phyloP scores from a whole-genome alignment of 2,329 filamentous ascomycete genomes.

The Epichloe brachyelytri region DNA sequence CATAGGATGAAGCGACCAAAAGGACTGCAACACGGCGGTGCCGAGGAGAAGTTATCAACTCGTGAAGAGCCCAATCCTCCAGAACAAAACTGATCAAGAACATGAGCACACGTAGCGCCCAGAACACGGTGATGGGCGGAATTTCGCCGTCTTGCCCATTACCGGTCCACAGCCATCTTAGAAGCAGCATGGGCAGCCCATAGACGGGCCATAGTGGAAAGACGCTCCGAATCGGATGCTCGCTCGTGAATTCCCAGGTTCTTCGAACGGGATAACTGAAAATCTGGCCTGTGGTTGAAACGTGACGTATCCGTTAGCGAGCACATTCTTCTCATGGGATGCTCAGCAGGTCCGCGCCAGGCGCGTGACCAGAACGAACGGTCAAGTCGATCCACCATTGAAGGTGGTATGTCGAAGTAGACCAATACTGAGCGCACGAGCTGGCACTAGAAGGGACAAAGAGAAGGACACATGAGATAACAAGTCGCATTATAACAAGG shows the following conservation, averaged over 20 bases:
- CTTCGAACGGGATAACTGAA: slow-evolving; percentile 81
- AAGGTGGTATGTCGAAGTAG: not conserved
- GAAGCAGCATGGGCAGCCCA: slow-evolving; percentile 80
- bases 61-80: slow-evolving; percentile 94
- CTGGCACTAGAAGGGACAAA: not conserved
- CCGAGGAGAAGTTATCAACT: slow-evolving; percentile 66
- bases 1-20: slow-evolving; percentile 88
- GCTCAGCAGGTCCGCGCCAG: not conserved
- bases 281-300: slow-evolving; percentile 55
- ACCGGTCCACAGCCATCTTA: slow-evolving; percentile 87
- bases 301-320: not conserved
- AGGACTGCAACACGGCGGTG: slow-evolving; percentile 62
- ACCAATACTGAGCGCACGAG: not conserved
- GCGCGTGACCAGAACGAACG: not conserved
- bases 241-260: slow-evolving; percentile 93
- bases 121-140: slow-evolving; percentile 78
- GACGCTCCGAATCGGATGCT: slow-evolving; percentile 81
- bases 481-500: slow-evolving; percentile 7
- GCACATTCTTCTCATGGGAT: not conserved
- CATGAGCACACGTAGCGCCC: slow-evolving; percentile 79
- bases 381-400: not conserved
- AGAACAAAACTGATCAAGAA: slow-evolving; percentile 91
- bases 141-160: slow-evolving; percentile 65
- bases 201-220: slow-evolving; percentile 96
- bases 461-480: not conserved